Percentiles rank a stretch among this genome's conserved stretches.
These are phyloP conservation scores for Hanseniaspora vineae DNA, from an alignment of 805 yeast genomes.

Conservation along the genomic window DNA sequence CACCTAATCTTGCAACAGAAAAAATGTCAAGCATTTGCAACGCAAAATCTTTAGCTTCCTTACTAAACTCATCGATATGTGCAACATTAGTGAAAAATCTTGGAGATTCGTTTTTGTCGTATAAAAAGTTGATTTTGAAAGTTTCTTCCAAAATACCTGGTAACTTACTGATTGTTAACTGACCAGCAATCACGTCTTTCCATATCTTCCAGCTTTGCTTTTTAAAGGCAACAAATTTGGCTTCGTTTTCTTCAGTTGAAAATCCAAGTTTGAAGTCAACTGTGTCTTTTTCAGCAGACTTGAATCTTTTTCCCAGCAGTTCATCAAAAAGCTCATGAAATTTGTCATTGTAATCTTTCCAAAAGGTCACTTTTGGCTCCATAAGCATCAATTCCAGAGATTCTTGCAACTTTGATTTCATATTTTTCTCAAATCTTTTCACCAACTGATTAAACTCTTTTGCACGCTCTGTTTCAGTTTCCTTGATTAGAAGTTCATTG, in stretches of 20 bases:
- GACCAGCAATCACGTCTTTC: constrained; percentile 44
- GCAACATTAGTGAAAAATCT: constrained; percentile 26
- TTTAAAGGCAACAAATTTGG: constrained; percentile 31
- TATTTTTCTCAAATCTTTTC: constrained; percentile 32
- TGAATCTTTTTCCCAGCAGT: constrained; percentile 11
- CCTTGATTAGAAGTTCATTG: constrained; percentile 9
- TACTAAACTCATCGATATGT: constrained; percentile 6
- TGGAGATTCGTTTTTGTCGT: constrained; percentile 74
- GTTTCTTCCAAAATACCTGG: constrained; percentile 55
- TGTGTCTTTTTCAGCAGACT: constrained; percentile 5
- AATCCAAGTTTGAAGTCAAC: constrained; percentile 49
- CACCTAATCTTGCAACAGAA: constrained; percentile 38
- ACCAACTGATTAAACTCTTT: constrained; percentile 32
- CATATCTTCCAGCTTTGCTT: constrained; percentile 55
- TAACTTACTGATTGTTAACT: constrained; percentile 53
- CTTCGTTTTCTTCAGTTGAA: constrained; percentile 27
- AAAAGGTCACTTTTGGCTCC: constrained; percentile 37
- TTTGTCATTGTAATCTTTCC: constrained; percentile 43
- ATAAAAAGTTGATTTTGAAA: constrained; percentile 75
- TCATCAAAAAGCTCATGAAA: constrained; percentile 28
- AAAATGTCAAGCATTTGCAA: constrained; percentile 45
- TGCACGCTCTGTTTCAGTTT: constrained; percentile 21
- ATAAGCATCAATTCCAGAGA: constrained; percentile 34
- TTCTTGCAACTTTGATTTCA: constrained; percentile 36
- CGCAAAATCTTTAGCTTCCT: constrained; percentile 46